Base-by-base conservation (phyloP, 305 asterid genomes). In the Rubia balearica region DNA sequence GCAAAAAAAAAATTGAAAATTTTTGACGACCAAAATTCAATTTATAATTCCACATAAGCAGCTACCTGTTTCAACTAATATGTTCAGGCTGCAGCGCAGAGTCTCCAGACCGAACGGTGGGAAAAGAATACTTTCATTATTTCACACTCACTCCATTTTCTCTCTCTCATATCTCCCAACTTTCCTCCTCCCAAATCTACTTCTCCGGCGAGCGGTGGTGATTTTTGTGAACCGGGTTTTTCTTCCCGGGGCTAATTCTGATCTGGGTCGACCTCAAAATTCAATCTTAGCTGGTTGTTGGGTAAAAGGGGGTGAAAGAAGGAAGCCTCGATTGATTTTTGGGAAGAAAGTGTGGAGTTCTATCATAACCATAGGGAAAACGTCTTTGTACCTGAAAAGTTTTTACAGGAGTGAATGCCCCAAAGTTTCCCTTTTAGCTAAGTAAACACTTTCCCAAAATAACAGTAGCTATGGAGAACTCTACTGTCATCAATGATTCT, bases 401-500 rank as follows among this genome's bases (percentile, higher is more conserved):
- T 78, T 77, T 63, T 65, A 56, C 36, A 63, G 70, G 48, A 53
- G 38, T 61, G 61, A 60, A 74, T 77, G 49, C 72, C 57, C 62
- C 69, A 65, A 76, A 49, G 78, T 80, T 45, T 65, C 76, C 79
- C 61, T 74, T 76, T 75, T 75, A 76, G 85, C 76, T 24, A 63
- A 71, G 69, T 68, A 36, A 53, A 55, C 64, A 59, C 57, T 19
- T 40, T 70, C n/a, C 48, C 7, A 49, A 67, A 56, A 40, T 59
- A 65, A 71, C 72, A 62, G 61, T 49, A 48, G 62, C 33, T 62
- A 51, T 80, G 69, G 79, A 82, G 60, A 73, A 77, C 53, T 77
- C 74, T 45, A 76, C 80, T 70, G 63, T 79, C 62, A 78, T 88
- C 89, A 86, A 86, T 65, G 96, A 90, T 75, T 81, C 92, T 65